A percentile compares a stretch with the other conserved stretches of the same genome.
Conservation (phyloP, 2,329 filamentous ascomycete species). For the Daldinia eschscholtzii region DNA sequence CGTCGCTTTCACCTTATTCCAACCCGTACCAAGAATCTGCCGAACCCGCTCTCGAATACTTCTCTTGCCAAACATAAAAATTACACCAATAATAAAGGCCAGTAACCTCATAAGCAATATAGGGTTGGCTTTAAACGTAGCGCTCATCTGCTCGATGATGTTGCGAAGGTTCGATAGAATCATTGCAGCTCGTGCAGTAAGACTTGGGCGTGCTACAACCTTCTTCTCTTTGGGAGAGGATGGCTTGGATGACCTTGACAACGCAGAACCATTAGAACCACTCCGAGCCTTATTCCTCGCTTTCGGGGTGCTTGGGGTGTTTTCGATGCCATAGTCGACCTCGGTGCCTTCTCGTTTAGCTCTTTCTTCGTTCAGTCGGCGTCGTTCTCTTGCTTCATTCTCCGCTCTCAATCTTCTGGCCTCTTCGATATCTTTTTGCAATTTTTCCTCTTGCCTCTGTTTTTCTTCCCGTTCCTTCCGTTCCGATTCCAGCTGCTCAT, state of each 20-base stretch:
- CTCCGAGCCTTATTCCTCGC: conserved; percentile 53
- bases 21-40: conserved; percentile 75
- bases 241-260: conserved; percentile 52
- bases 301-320: conserved; percentile 57
- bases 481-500: conserved; percentile 83
- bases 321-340: conserved; percentile 77
- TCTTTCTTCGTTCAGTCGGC: conserved; percentile 67
- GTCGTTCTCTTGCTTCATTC: conserved; percentile 68
- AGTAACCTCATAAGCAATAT: conserved; percentile 72
- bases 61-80: conserved; percentile 80
- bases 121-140: conserved; percentile 68
- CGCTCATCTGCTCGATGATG: conserved; percentile 64
- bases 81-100: conserved; percentile 82
- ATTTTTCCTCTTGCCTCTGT: conserved; percentile 67
- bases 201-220: conserved; percentile 52
- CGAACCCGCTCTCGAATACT: conserved; percentile 81
- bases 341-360: conserved; percentile 66
- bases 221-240: conserved; percentile 52
- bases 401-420: conserved; percentile 67
- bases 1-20: conserved; percentile 85
- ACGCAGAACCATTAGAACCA: conserved; percentile 50
- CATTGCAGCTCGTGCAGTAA: conserved; percentile 64
- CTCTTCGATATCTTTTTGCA: conserved; percentile 69
- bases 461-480: conserved; percentile 72
- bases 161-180: conserved; percentile 66